Conservation (phyloP, 1,139 yeast genomes). For the Hansenula anomala region DNA sequence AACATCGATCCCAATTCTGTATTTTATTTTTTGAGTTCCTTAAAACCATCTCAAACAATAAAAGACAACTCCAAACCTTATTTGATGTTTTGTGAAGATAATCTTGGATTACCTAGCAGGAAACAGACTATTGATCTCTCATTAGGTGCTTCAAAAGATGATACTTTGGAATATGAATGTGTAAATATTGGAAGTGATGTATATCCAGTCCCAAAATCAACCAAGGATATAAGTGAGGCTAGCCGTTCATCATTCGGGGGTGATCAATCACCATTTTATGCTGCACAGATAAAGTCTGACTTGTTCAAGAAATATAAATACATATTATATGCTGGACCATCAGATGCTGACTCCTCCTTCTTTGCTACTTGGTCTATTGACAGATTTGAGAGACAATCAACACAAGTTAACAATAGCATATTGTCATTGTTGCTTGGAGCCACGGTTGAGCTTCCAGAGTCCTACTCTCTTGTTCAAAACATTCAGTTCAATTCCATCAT, state of each 20-base stretch:
- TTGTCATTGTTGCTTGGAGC: constrained; percentile 21
- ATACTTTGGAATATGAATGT: constrained; percentile 28
- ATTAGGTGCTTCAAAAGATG: background rate
- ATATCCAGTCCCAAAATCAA: constrained; percentile 43
- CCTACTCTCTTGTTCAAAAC: constrained; percentile 42
- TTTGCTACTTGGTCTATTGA: background rate
- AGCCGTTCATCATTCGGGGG: constrained; percentile 53
- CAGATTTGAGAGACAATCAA: no score
- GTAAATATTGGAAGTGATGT: constrained; percentile 33
- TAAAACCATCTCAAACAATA: constrained; percentile 1
- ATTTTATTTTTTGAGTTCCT: constrained; percentile 5
- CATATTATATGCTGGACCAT: constrained; percentile 39
- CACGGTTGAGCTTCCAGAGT: constrained; percentile 31
- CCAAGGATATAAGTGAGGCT: constrained; percentile 20
- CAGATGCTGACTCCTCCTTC: background rate
- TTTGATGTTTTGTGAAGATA: background rate
- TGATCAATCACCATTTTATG: constrained; percentile 39
- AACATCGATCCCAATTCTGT: background rate
- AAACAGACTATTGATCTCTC: background rate
- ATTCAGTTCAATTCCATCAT: constrained; percentile 51
- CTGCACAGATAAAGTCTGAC: constrained; percentile 35
- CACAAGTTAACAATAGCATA: background rate
- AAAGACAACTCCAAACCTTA: background rate
- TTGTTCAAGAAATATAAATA: constrained; percentile 39
- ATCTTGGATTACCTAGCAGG: background rate